Evolutionary conservation across 345 rosid genomes (phyloP).

Genomic region (Luvunga scandens): DNA sequence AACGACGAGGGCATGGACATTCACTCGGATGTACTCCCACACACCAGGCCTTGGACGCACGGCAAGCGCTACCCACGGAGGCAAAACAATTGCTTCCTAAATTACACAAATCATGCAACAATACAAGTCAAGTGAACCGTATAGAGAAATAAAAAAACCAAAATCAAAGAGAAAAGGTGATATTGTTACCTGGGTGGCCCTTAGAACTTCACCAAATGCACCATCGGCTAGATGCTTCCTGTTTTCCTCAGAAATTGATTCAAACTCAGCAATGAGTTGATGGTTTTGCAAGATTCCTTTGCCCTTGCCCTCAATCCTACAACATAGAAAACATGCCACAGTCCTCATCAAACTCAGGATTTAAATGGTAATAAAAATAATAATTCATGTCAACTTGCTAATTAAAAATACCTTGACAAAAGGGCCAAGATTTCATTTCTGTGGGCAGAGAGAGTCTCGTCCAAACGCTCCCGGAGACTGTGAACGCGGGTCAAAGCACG

Average conservation of each 20-base stretch:
- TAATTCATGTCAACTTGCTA: background rate
- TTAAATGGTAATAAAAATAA: background rate
- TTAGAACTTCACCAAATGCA: constrained; percentile 62
- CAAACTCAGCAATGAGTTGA: constrained; percentile 72
- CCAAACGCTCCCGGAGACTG: constrained; percentile 76
- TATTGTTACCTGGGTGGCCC: constrained; percentile 56
- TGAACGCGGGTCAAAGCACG: constrained; percentile 56
- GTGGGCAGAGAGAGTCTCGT: constrained; percentile 59
- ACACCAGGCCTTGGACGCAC: constrained; percentile 97
- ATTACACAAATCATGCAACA: constrained; percentile 3
- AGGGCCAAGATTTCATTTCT: constrained; percentile 70
- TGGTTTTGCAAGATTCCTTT: constrained; percentile 75
- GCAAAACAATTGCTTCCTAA: constrained; percentile 86
- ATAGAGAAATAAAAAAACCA: background rate
- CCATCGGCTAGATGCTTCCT: constrained; percentile 53
- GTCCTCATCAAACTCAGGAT: background rate
- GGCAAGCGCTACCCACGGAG: constrained; percentile 93
- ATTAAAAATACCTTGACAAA: constrained; percentile 55
- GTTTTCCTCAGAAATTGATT: constrained; percentile 55
- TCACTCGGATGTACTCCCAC: constrained; percentile 84
- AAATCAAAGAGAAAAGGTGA: background rate
- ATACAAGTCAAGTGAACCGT: background rate
- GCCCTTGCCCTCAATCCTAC: constrained; percentile 71
- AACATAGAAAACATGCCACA: background rate
- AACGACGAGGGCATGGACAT: constrained; percentile 73